A percentile compares a stretch with the other conserved stretches of the same genome.
phyloP scores from a whole-genome alignment of 1,139 yeast species.

The Suhomyces panamericanus region DNA sequence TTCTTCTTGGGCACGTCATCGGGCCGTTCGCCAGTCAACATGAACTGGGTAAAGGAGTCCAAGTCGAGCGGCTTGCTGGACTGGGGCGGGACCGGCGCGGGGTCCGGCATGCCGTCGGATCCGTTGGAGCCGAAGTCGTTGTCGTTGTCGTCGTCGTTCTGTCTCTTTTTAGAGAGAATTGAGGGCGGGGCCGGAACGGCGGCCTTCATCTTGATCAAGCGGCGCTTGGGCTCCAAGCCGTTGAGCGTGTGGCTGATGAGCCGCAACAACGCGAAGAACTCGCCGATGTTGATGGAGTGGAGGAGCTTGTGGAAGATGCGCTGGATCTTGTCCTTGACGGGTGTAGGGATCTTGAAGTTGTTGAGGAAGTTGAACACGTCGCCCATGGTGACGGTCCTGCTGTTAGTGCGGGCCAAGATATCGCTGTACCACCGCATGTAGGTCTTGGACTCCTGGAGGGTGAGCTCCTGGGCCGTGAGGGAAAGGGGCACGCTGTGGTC shows the following conservation, averaged over 20 bases:
- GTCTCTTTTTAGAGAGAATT: constrained; percentile 58
- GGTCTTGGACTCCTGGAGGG: constrained; percentile 66
- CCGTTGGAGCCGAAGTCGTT: constrained; percentile 30
- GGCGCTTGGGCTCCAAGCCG: constrained; percentile 51
- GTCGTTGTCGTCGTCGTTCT: constrained; percentile 42
- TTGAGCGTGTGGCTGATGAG: constrained; percentile 57
- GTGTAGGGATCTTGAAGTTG: constrained; percentile 55
- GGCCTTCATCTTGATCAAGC: constrained; percentile 51
- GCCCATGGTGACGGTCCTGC: constrained; percentile 54
- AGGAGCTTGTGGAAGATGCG: constrained; percentile 53
- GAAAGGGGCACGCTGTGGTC: constrained; percentile 53
- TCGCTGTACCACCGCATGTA: constrained; percentile 79
- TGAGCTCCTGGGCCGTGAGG: constrained; percentile 58
- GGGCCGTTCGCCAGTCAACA: constrained; percentile 72
- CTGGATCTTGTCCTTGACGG: constrained; percentile 45
- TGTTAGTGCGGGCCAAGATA: constrained; percentile 57
- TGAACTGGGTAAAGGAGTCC: constrained; percentile 72
- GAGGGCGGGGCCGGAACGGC: constrained; percentile 70
- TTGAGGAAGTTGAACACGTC: constrained; percentile 65
- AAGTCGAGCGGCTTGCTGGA: constrained; percentile 50
- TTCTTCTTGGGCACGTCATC: constrained; percentile 35
- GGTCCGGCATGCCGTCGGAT: constrained; percentile 17
- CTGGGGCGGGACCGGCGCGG: not conserved
- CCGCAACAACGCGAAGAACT: constrained; percentile 71
- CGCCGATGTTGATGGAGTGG: constrained; percentile 63